These are phyloP conservation scores for Glaciozyma martinii DNA, from an alignment of 768 basidiomycete species.

Conservation along the genomic window DNA sequence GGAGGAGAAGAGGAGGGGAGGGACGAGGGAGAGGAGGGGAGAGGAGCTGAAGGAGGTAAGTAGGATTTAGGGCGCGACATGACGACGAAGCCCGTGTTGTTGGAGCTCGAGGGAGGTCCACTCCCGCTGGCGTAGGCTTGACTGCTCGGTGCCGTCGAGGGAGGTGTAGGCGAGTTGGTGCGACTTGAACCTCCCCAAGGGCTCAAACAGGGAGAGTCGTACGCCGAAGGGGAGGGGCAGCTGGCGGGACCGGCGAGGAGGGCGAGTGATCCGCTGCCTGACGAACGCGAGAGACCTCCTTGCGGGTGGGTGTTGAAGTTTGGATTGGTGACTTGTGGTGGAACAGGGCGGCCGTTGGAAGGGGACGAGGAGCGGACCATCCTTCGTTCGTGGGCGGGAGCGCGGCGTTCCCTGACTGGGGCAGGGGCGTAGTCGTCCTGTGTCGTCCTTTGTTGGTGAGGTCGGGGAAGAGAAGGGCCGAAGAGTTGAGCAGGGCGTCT, in stretches of 20 bases:
- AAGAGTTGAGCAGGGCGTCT: too few relatives aligned
- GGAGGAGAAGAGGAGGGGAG: background rate
- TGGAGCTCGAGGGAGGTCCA: background rate
- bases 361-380: too few relatives aligned
- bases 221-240: background rate
- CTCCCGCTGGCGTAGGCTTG: background rate
- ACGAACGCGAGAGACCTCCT: constrained; percentile 7
- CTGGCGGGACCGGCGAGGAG: constrained; percentile 4
- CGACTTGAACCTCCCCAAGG: background rate
- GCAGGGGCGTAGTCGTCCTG: too few relatives aligned
- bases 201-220: background rate
- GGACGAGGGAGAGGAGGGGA: background rate
- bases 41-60: constrained; percentile 4
- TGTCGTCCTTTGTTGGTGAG: too few relatives aligned
- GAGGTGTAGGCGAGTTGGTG: background rate
- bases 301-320: background rate
- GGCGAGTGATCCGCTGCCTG: constrained; percentile 14
- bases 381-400: too few relatives aligned
- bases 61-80: constrained; percentile 16
- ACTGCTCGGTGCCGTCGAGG: background rate
- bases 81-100: constrained; percentile 14
- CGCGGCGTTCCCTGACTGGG: too few relatives aligned
- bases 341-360: too few relatives aligned
- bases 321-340: too few relatives aligned
- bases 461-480: too few relatives aligned